A percentile compares a stretch with the other conserved stretches of the same genome.
Evolutionary conservation across 2,329 filamentous ascomycete species (phyloP).

Genomic region (Gliomastix tumulicola): DNA sequence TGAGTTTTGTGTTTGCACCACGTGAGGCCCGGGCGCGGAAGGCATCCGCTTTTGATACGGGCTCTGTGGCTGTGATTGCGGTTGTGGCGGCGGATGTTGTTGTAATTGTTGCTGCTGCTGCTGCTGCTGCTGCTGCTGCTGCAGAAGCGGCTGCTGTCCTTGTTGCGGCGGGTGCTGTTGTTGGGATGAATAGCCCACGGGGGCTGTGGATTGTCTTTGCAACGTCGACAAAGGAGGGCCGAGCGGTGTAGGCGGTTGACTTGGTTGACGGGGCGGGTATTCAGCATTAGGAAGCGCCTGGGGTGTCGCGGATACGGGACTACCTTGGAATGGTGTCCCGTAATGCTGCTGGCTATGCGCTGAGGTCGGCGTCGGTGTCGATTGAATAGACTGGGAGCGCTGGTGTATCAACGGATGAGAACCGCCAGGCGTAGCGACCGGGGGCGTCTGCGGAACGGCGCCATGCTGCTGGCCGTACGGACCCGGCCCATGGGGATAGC

Average conservation of each 20-base stretch:
- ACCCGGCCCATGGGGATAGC: constrained; percentile 31
- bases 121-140: no score
- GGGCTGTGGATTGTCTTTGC: constrained; percentile 33
- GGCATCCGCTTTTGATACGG: constrained; percentile 49
- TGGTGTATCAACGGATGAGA: constrained; percentile 32
- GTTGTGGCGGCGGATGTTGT: constrained; percentile 1
- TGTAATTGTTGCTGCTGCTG: constrained; percentile 26
- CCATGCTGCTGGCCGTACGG: constrained; percentile 32
- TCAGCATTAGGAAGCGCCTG: constrained; percentile 31
- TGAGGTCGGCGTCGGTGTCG: constrained; percentile 54
- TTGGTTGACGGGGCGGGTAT: constrained; percentile 39
- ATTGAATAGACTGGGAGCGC: constrained; percentile 51
- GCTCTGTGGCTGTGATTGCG: constrained; percentile 36
- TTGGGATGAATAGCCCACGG: constrained; percentile 31
- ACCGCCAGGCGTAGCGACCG: constrained; percentile 34
- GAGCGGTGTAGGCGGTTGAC: constrained; percentile 47
- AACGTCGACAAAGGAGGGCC: constrained; percentile 38
- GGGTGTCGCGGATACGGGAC: constrained; percentile 39
- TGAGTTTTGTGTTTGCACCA: constrained; percentile 17
- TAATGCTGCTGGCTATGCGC: constrained; percentile 52
- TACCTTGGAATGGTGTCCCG: constrained; percentile 42
- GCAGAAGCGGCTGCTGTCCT: no score
- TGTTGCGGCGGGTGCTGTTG: no score
- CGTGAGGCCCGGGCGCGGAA: constrained; percentile 16
- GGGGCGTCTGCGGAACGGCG: constrained; percentile 40